These are phyloP conservation scores for Monosporascus sp. DNA, from an alignment of 2,329 filamentous ascomycete species.

Conservation along the genomic window DNA sequence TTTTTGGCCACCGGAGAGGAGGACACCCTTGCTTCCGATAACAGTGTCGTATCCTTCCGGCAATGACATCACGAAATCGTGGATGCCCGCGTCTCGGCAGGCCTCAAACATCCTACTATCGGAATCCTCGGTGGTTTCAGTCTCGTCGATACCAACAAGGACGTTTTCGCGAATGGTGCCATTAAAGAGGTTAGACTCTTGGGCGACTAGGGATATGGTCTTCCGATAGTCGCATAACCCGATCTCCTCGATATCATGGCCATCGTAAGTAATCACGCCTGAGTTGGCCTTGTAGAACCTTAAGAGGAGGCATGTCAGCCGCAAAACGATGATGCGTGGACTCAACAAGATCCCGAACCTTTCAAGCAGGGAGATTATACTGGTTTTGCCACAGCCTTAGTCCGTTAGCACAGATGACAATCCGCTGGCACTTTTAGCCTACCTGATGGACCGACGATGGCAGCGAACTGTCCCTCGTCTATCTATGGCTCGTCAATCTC, in stretches of 20 bases:
- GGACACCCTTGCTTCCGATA: constrained; percentile 62
- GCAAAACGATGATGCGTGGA: neutral
- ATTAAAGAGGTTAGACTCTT: constrained; percentile 68
- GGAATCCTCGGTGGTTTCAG: constrained; percentile 32
- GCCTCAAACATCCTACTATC: constrained; percentile 46
- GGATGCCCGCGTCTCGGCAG: constrained; percentile 58
- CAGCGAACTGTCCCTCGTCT: constrained; percentile 63
- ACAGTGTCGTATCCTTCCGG: constrained; percentile 64
- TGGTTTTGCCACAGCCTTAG: constrained; percentile 60
- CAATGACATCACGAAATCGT: constrained; percentile 64
- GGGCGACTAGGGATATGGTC: constrained; percentile 63
- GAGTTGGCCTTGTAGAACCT: constrained; percentile 62
- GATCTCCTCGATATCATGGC: constrained; percentile 50
- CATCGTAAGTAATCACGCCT: constrained; percentile 61
- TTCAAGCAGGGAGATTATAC: constrained; percentile 60
- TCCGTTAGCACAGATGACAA: constrained; percentile 6
- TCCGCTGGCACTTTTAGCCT: neutral
- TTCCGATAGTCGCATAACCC: constrained; percentile 57
- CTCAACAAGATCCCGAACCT: constrained; percentile 25
- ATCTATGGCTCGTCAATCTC: constrained; percentile 31
- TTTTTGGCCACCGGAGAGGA: constrained; percentile 63
- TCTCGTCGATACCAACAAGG: constrained; percentile 54
- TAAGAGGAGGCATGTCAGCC: constrained; percentile 2
- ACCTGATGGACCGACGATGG: constrained; percentile 64
- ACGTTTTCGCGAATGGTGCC: constrained; percentile 60